Conservation (phyloP, 176 grass and related monocot species). For the Phoenix dactylifera region DNA sequence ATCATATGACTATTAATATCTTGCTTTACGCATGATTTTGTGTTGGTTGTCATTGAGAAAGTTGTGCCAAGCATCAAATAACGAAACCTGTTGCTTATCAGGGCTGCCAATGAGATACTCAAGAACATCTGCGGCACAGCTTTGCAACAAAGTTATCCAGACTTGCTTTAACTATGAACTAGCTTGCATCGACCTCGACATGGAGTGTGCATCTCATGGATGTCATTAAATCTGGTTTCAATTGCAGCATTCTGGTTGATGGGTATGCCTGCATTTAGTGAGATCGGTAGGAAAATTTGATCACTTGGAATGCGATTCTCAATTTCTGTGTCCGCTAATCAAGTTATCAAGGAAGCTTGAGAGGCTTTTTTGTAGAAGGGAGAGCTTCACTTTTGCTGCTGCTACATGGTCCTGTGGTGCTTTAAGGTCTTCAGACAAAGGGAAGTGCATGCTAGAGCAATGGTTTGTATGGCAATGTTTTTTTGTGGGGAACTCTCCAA, state of each 20-base stretch:
- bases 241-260: slow-evolving; percentile 29
- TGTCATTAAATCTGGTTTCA: slow-evolving; percentile 28
- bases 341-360: slow-evolving; percentile 32
- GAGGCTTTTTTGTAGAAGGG: slow-evolving; percentile 27
- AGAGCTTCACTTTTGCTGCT: slow-evolving; percentile 27
- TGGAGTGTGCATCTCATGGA: slow-evolving; percentile 17
- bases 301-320: slow-evolving; percentile 46
- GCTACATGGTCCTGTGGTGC: slow-evolving; percentile 31
- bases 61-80: too few relatives aligned
- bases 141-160: too few relatives aligned
- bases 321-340: slow-evolving; percentile 25
- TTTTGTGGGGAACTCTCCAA: slow-evolving; percentile 41
- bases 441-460: slow-evolving; percentile 30
- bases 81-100: too few relatives aligned
- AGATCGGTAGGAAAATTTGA: slow-evolving; percentile 27
- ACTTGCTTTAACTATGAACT: too few relatives aligned
- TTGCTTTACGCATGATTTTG: too few relatives aligned
- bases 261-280: slow-evolving; percentile 21
- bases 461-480: slow-evolving; percentile 28
- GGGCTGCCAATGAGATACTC: too few relatives aligned
- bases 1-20: too few relatives aligned
- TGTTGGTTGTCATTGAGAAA: too few relatives aligned
- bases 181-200: slow-evolving; percentile 19
- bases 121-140: too few relatives aligned
- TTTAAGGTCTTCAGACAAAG: slow-evolving; percentile 18